Evolutionary conservation across 768 basidiomycete species (phyloP), one percentile per base, ranked within the genome.

Genomic region (Collybia sp.): DNA sequence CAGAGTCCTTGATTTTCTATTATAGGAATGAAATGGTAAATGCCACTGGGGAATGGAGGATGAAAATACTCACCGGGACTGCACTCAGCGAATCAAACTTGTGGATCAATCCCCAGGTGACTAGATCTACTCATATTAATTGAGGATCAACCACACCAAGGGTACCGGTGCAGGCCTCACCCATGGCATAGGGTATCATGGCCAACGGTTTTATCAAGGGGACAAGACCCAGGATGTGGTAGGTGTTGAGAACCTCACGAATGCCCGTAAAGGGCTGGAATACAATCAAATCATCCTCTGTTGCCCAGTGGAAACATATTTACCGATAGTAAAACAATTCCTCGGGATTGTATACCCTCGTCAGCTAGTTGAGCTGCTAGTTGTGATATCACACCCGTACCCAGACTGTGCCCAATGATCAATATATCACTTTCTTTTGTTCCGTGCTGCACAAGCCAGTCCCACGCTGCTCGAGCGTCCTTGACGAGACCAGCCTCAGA

Each of bases 401-500:
- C 94, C 11, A 98, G 69, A 52, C 90, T 93, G 54, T 94, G 92
- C 0, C 94, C 94, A 2, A 90, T 69, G 36, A 98, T 61, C 3
- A 92, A 67, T 32, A 96, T 72, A 48, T 83, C 70, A 31, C 79
- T 67, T 1, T 77, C 63, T 18, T 61, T 62, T 8, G 82, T 83
- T 13, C 84, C 85, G 16, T 77, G 71, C 1, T 62, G 60, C 8
- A 80, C 57, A 6, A 93, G 64, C 84, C 85, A 96, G 56, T 88
- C 77, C 77, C 83, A 95, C 0, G 85, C 89, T 0, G 89, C 76
- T 33, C 79, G 71, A 1, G 88, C 91, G 58, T 98, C 89, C 2
- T 59, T 64, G 1, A 78, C 61, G 0, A 97, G 68, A 0, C 94
- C 95, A 10, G 60, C 62, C 61, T 94, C 86, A 18, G 77, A 83